Percentiles rank a stretch among this genome's conserved stretches.
Evolutionary conservation across 2,329 filamentous ascomycete species (phyloP).

Genomic region (Arthrobotrys megalospora): DNA sequence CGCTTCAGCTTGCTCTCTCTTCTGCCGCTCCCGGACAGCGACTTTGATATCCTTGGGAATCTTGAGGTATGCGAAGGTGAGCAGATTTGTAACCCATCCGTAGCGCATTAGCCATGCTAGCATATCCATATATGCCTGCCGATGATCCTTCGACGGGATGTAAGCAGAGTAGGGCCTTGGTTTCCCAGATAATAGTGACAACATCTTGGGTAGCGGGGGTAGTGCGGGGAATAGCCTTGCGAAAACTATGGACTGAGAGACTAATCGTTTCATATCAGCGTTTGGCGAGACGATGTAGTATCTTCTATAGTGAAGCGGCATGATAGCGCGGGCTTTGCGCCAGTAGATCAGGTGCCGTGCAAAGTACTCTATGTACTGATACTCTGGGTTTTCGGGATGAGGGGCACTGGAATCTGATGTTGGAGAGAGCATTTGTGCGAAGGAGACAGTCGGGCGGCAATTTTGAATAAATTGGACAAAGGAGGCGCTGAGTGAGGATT

Average conservation of each 20-base stretch:
- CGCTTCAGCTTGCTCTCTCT: conserved; percentile 64
- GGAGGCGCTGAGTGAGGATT: conserved; percentile 80
- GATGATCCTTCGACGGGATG: conserved; percentile 88
- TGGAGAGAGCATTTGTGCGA: conserved; percentile 69
- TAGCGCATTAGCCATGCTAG: conserved; percentile 93
- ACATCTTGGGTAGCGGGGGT: conserved; percentile 85
- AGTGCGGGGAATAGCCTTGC: conserved; percentile 84
- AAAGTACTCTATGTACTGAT: conserved; percentile 84
- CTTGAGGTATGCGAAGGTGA: conserved; percentile 90
- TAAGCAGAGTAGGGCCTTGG: conserved; percentile 87
- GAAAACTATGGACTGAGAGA: conserved; percentile 80
- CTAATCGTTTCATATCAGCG: conserved; percentile 78
- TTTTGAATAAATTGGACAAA: conserved; percentile 86
- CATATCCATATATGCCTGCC: conserved; percentile 88
- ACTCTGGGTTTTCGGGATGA: conserved; percentile 80
- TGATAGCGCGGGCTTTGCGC: conserved; percentile 91
- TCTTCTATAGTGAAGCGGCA: conserved; percentile 89
- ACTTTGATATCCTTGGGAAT: conserved; percentile 82
- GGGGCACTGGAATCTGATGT: conserved; percentile 69
- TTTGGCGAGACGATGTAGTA: conserved; percentile 93
- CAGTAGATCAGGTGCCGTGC: conserved; percentile 96
- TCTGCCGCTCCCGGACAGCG: conserved; percentile 73
- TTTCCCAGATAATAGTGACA: conserved; percentile 84
- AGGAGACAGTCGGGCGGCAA: conserved; percentile 78
- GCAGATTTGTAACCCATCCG: conserved; percentile 93